A percentile compares a stretch with the other conserved stretches of the same genome.
Evolutionary conservation across 2,329 filamentous ascomycete genomes (phyloP).

Genomic region (Phialocephala sp.): DNA sequence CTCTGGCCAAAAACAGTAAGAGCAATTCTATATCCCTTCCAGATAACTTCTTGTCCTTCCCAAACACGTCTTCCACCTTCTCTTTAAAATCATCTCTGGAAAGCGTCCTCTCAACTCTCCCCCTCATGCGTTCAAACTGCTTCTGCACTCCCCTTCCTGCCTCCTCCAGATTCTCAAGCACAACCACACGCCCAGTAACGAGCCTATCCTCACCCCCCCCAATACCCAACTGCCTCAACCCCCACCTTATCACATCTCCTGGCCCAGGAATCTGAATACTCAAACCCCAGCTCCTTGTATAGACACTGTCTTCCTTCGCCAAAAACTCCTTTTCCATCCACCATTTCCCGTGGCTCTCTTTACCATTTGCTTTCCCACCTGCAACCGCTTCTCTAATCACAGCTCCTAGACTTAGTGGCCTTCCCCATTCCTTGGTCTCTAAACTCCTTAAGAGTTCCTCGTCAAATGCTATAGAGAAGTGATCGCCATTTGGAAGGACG

Average conservation of each 20-base stretch:
- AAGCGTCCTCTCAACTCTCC: constrained; percentile 69
- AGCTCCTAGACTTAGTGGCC: constrained; percentile 78
- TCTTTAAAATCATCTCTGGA: constrained; percentile 68
- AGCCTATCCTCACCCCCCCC: constrained; percentile 60
- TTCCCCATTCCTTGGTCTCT: constrained; percentile 78
- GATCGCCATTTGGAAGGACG: constrained; percentile 49
- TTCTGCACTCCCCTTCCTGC: constrained; percentile 60
- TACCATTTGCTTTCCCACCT: constrained; percentile 68
- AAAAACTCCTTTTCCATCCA: constrained; percentile 75
- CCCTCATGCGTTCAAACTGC: constrained; percentile 47
- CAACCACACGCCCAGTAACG: constrained; percentile 66
- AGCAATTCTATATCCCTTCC: constrained; percentile 71
- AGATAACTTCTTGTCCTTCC: constrained; percentile 57
- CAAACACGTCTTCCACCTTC: constrained; percentile 59
- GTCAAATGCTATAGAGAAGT: constrained; percentile 59
- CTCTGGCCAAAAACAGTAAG: constrained; percentile 71
- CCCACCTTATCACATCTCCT: constrained; percentile 72
- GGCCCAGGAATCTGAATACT: constrained; percentile 59
- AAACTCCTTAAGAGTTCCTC: constrained; percentile 73
- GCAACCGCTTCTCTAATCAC: constrained; percentile 78
- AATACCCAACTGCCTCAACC: constrained; percentile 71
- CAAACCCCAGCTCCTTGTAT: constrained; percentile 72
- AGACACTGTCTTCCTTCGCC: constrained; percentile 70
- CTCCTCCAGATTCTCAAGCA: constrained; percentile 66
- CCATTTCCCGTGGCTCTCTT: constrained; percentile 61